A percentile compares a stretch with the other conserved stretches of the same genome.
phyloP scores from a whole-genome alignment of 169 alveolate genomes.

The Cryptosporidium baileyi region DNA sequence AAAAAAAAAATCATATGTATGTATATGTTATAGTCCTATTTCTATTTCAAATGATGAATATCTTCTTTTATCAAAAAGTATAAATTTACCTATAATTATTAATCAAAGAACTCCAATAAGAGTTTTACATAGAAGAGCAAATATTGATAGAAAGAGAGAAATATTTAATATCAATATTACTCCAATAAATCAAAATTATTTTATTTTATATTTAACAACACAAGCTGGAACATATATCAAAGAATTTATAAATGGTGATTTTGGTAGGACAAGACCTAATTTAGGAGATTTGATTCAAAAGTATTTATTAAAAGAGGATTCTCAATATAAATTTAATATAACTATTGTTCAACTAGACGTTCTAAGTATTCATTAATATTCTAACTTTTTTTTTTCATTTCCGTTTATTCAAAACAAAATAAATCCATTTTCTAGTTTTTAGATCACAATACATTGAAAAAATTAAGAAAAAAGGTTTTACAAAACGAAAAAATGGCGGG shows the following conservation, averaged over 20 bases:
- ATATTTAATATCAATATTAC: conserved; percentile 78
- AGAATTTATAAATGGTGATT: conserved; percentile 90
- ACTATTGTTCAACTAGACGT: conserved; percentile 50
- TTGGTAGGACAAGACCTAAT: conserved; percentile 87
- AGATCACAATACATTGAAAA: background rate
- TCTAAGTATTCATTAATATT: background rate
- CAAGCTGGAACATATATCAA: conserved; percentile 89
- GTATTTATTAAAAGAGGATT: background rate
- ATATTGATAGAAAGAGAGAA: conserved; percentile 78
- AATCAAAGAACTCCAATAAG: conserved; percentile 87
- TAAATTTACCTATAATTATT: conserved; percentile 35
- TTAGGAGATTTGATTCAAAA: conserved; percentile 78
- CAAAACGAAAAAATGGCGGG: no score
- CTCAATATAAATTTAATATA: background rate
- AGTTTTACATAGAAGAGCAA: conserved; percentile 87
- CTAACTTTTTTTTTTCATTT: no score
- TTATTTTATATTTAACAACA: conserved; percentile 81
- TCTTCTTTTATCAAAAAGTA: conserved; percentile 65
- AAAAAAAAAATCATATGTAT: conserved; percentile 79
- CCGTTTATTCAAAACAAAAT: background rate
- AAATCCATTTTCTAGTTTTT: background rate
- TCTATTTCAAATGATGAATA: conserved; percentile 44
- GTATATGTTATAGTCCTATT: conserved; percentile 77
- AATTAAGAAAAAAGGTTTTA: no score
- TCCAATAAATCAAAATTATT: conserved; percentile 82